Conservation (phyloP, 2,329 filamentous ascomycete species). For the Bretziella fagacearum region DNA sequence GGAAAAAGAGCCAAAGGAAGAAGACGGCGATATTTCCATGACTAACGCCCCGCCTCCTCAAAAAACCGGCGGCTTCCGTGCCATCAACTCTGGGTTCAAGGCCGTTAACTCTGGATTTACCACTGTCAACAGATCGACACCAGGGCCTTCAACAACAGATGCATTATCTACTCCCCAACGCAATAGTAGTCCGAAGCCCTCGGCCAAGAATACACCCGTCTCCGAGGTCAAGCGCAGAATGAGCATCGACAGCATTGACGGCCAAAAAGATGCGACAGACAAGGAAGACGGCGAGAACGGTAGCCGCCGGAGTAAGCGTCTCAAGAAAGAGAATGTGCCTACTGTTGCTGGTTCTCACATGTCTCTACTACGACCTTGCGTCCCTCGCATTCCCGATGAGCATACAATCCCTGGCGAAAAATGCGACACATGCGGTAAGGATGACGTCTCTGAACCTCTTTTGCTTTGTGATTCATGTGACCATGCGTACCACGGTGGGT, state of each 20-base stretch:
- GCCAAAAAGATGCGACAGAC: slow-evolving; percentile 30
- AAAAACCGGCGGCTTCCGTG: slow-evolving; percentile 38
- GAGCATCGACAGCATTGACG: slow-evolving; percentile 39
- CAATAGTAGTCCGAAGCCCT: slow-evolving; percentile 41
- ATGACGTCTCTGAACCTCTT: slow-evolving; percentile 53
- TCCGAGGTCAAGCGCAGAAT: slow-evolving; percentile 59
- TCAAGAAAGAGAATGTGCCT: slow-evolving; percentile 65
- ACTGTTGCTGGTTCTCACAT: slow-evolving; percentile 94
- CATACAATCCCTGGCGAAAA: slow-evolving; percentile 35
- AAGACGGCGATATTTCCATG: slow-evolving; percentile 32
- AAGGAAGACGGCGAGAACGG: slow-evolving; percentile 45
- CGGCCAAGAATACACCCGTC: slow-evolving; percentile 45
- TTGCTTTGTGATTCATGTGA: slow-evolving; percentile 86
- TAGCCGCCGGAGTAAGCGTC: slow-evolving; percentile 74
- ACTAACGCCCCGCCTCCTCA: slow-evolving; percentile 27
- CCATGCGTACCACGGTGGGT: slow-evolving; percentile 68
- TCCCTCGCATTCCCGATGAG: slow-evolving; percentile 47
- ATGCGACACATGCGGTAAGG: slow-evolving; percentile 74
- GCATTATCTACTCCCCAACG: slow-evolving; percentile 21
- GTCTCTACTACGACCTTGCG: slow-evolving; percentile 75
- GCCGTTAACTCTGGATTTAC: slow-evolving; percentile 56
- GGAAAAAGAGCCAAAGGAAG: slow-evolving; percentile 26
- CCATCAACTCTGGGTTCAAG: slow-evolving; percentile 49
- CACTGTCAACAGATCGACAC: slow-evolving; percentile 37
- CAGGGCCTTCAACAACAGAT: slow-evolving; percentile 6